phyloP scores from a whole-genome alignment of 2,329 filamentous ascomycete genomes.

The Tympanopsis confertula region DNA sequence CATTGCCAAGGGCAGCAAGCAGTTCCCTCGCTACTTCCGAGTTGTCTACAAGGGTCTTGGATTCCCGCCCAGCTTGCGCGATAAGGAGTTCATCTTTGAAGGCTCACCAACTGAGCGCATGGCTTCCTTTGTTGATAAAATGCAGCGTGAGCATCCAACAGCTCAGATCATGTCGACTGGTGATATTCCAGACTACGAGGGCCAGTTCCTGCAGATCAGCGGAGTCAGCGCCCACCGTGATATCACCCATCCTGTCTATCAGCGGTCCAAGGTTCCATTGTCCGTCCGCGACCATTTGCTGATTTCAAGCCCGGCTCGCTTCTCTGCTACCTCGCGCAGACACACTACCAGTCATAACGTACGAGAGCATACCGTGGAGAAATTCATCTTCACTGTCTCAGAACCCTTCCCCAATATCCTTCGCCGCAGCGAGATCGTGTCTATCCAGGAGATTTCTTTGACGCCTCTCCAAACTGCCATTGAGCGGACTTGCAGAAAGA shows the following conservation, averaged over 20 bases:
- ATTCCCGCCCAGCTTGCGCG: constrained; percentile 68
- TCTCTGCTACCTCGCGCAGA: constrained; percentile 65
- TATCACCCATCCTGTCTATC: constrained; percentile 71
- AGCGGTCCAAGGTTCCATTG: constrained; percentile 72
- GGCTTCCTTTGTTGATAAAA: constrained; percentile 74
- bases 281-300: constrained; percentile 79
- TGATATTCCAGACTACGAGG: constrained; percentile 69
- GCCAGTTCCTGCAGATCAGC: constrained; percentile 78
- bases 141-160: constrained; percentile 80
- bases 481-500: constrained; percentile 83
- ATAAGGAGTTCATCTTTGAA: constrained; percentile 90
- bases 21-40: constrained; percentile 74
- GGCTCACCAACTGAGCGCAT: constrained; percentile 67
- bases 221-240: constrained; percentile 74
- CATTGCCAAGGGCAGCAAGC: constrained; percentile 68
- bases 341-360: constrained; percentile 53
- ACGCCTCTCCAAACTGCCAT: constrained; percentile 75
- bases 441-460: constrained; percentile 53
- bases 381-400: constrained; percentile 70
- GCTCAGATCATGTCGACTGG: constrained; percentile 61
- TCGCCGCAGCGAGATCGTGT: constrained; percentile 72
- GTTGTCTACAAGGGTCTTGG: constrained; percentile 83
- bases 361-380: constrained; percentile 68
- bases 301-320: constrained; percentile 63
- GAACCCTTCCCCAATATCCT: constrained; percentile 87